Conservation (phyloP, 1,139 yeast genomes). For the Kurtzmaniella quercitrusa region DNA sequence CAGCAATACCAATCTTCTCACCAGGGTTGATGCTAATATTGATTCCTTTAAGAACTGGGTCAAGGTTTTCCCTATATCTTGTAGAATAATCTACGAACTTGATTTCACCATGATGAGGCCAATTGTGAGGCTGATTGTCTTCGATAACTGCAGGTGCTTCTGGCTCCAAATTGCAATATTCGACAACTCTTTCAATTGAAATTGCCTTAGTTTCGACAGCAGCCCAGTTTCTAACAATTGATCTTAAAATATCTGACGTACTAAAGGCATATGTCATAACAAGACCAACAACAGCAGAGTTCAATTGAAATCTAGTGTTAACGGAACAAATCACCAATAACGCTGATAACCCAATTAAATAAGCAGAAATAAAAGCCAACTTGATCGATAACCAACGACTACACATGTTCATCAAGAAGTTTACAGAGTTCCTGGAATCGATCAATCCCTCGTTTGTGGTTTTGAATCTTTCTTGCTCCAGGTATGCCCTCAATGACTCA, state of each 20-base stretch:
- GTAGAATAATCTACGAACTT: slow-evolving; percentile 28
- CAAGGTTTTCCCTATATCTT: slow-evolving; percentile 32
- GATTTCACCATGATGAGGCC: slow-evolving; percentile 32
- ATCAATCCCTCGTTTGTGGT: slow-evolving; percentile 17
- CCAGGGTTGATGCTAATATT: slow-evolving; percentile 23
- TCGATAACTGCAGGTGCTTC: slow-evolving; percentile 31
- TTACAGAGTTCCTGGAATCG: slow-evolving; percentile 19
- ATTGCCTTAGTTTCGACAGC: slow-evolving; percentile 32
- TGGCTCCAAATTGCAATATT: slow-evolving; percentile 28
- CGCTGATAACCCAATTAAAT: slow-evolving; percentile 26
- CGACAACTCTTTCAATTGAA: slow-evolving; percentile 34
- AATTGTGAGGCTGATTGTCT: slow-evolving; percentile 22
- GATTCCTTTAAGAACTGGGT: slow-evolving; percentile 30
- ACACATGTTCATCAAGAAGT: slow-evolving; percentile 19
- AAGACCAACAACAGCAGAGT: slow-evolving; percentile 34
- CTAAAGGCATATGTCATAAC: slow-evolving; percentile 33
- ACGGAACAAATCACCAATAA: slow-evolving; percentile 22
- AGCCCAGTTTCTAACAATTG: slow-evolving; percentile 32
- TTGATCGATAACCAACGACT: slow-evolving; percentile 40
- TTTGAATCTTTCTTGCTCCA: slow-evolving; percentile 24
- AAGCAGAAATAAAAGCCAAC: slow-evolving; percentile 31
- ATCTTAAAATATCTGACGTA: slow-evolving; percentile 27
- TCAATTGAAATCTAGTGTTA: slow-evolving; percentile 18
- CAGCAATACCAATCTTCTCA: slow-evolving; percentile 39
- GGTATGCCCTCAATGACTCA: slow-evolving; percentile 32